A percentile compares a stretch with the other conserved stretches of the same genome.
Evolutionary conservation across 148 eudicot species (phyloP).

Genomic region (Persicaria tinctoria): DNA sequence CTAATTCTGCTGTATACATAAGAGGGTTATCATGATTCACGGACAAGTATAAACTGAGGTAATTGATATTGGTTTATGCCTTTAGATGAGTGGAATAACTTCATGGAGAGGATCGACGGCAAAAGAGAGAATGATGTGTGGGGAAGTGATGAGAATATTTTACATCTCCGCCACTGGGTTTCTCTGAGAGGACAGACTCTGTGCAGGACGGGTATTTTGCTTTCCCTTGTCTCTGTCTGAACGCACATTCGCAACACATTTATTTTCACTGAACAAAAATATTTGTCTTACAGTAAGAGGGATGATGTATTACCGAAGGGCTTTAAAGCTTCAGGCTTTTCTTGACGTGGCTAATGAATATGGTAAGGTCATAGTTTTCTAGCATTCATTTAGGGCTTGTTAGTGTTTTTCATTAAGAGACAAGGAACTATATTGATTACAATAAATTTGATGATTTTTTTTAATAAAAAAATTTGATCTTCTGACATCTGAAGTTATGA

Average conservation of each 20-base stretch:
- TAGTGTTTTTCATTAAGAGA: background rate
- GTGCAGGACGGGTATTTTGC: slow-evolving; percentile 57
- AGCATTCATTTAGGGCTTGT: background rate
- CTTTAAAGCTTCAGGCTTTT: slow-evolving; percentile 84
- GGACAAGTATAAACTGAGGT: background rate
- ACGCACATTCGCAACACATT: background rate
- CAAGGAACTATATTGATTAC: background rate
- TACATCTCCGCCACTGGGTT: slow-evolving; percentile 81
- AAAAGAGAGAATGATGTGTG: slow-evolving; percentile 46
- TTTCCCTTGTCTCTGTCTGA: background rate
- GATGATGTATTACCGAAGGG: slow-evolving; percentile 84
- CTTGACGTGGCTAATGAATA: slow-evolving; percentile 64
- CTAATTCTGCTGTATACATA: background rate
- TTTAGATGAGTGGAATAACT: slow-evolving; percentile 83
- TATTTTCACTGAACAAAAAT: background rate
- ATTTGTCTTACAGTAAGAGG: slow-evolving; percentile 48
- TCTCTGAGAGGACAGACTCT: slow-evolving; percentile 84
- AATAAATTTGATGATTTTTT: background rate
- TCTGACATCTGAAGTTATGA: slow-evolving; percentile 10
- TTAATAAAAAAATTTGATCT: background rate
- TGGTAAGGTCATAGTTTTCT: slow-evolving; percentile 25
- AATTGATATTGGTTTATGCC: background rate
- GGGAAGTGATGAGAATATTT: slow-evolving; percentile 60
- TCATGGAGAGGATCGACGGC: slow-evolving; percentile 59
- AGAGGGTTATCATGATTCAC: background rate